Conservation (phyloP, 192 early-diverging fungal species). For the Coemansia sp. region DNA sequence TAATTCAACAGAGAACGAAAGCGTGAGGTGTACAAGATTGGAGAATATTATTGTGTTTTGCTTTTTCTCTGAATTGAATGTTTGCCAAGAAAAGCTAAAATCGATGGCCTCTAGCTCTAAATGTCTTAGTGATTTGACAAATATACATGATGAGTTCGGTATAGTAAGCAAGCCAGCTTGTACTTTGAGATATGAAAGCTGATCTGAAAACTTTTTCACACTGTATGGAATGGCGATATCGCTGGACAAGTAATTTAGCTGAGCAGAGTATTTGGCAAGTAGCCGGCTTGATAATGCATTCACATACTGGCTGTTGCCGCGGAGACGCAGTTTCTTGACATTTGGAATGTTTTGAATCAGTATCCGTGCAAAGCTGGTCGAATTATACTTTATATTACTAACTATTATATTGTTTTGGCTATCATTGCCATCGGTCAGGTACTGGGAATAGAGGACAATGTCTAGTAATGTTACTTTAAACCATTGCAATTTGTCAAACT, state of each 20-base stretch:
- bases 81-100: background rate
- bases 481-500: background rate
- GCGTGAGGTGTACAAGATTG: background rate
- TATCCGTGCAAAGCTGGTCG: background rate
- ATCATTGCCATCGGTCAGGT: background rate
- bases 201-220: background rate
- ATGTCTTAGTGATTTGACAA: background rate
- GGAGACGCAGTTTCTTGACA: background rate
- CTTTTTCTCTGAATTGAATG: background rate
- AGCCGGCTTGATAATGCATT: background rate
- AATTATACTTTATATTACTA: background rate
- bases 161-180: background rate
- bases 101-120: background rate
- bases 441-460: background rate
- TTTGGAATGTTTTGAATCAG: background rate
- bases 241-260: background rate
- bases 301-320: background rate
- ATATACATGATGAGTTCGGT: background rate
- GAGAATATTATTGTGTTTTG: background rate
- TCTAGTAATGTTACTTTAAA: background rate
- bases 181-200: background rate
- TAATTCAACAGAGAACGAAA: slow-evolving; percentile 1
- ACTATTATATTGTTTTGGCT: background rate
- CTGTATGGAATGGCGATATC: background rate
- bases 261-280: background rate